Evolutionary conservation across 2,329 filamentous ascomycete genomes (phyloP).

Genomic region (Lecanicillium sp.): DNA sequence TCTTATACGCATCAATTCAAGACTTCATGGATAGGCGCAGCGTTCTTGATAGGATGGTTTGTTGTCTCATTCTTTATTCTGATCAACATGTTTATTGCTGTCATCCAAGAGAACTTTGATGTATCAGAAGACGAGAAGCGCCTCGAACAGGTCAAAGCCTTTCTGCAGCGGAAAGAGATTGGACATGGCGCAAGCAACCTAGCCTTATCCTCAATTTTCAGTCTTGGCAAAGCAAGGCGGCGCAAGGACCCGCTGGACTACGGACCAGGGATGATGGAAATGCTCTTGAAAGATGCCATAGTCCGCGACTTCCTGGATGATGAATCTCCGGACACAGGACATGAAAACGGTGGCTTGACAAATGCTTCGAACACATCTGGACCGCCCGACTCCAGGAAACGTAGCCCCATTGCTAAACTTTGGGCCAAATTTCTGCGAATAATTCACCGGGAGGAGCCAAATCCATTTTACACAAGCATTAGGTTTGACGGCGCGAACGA

Average conservation of each 20-base stretch:
- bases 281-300: conserved; percentile 93
- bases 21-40: conserved; percentile 87
- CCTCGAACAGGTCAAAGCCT: conserved; percentile 90
- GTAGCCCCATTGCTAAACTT: conserved; percentile 40
- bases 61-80: conserved; percentile 92
- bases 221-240: conserved; percentile 50
- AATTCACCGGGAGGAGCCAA: conserved; percentile 66
- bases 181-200: conserved; percentile 66
- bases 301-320: conserved; percentile 93
- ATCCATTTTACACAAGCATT: conserved; percentile 83
- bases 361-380: background rate
- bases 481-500: conserved; percentile 67
- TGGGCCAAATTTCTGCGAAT: conserved; percentile 53
- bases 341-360: conserved; percentile 18
- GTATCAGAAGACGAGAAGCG: conserved; percentile 98
- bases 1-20: conserved; percentile 54
- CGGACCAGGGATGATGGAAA: conserved; percentile 84
- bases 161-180: conserved; percentile 83
- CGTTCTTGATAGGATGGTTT: conserved; percentile 92
- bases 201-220: conserved; percentile 64
- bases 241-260: conserved; percentile 82
- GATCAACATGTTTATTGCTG: conserved; percentile 99
- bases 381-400: no score
- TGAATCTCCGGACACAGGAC: conserved; percentile 21
- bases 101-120: conserved; percentile 99